Evolutionary conservation across 2,329 filamentous ascomycete species (phyloP).

Genomic region (Fusarium praegraminearum): DNA sequence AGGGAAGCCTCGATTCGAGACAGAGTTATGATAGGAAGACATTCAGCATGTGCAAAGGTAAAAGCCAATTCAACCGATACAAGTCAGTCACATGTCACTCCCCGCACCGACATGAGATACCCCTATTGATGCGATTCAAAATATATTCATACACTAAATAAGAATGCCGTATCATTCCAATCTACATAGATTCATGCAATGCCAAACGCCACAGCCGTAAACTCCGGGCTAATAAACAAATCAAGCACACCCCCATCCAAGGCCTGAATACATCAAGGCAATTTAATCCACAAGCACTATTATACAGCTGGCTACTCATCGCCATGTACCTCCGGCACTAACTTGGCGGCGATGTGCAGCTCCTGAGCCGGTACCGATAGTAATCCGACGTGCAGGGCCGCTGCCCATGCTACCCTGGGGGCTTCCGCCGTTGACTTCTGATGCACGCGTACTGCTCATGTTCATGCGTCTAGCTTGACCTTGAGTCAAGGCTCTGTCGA

Average conservation of each 20-base stretch:
- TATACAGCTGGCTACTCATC: constrained; percentile 44
- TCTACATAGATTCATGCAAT: constrained; percentile 38
- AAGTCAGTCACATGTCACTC: no score
- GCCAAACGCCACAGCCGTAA: constrained; percentile 41
- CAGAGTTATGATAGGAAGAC: no score
- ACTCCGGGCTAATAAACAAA: constrained; percentile 45
- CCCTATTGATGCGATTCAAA: not conserved
- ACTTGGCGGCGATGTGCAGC: constrained; percentile 50
- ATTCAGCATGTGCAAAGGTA: no score
- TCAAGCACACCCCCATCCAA: constrained; percentile 39
- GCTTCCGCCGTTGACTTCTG: constrained; percentile 46
- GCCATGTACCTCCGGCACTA: constrained; percentile 48
- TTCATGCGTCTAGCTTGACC: constrained; percentile 71
- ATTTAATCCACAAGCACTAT: constrained; percentile 4
- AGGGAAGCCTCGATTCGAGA: no score
- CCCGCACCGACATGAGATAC: no score
- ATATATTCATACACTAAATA: constrained; percentile 32
- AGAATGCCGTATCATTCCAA: constrained; percentile 31
- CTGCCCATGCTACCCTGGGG: constrained; percentile 40
- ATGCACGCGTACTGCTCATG: constrained; percentile 56
- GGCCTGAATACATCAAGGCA: constrained; percentile 28
- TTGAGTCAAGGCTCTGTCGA: constrained; percentile 60
- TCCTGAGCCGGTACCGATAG: constrained; percentile 52
- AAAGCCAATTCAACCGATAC: no score
- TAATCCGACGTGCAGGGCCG: constrained; percentile 53